Evolutionary conservation across 2,329 filamentous ascomycete genomes (phyloP).

Genomic region (Akanthomyces uredinophilus): DNA sequence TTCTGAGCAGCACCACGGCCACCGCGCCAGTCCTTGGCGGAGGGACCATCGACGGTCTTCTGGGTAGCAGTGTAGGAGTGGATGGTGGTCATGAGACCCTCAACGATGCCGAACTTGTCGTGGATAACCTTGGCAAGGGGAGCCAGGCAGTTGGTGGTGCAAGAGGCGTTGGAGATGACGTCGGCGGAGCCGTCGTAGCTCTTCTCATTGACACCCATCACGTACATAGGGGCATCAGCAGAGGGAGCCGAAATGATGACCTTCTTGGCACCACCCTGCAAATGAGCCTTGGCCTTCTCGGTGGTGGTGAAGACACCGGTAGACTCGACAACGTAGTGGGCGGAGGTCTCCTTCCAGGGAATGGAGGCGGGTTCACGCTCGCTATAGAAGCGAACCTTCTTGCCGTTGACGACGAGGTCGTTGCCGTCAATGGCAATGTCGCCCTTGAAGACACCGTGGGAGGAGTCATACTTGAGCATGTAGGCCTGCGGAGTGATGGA

Average conservation of each 20-base stretch:
- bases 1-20: conserved; percentile 98
- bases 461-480: conserved; percentile 99
- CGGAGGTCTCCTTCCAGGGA: conserved; percentile 82
- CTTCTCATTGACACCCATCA: conserved; percentile 98
- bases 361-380: conserved; percentile 87
- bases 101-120: conserved; percentile 95
- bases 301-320: conserved; percentile 99
- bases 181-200: conserved; percentile 84
- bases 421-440: conserved; percentile 66
- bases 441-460: conserved; percentile 95
- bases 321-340: conserved; percentile 93
- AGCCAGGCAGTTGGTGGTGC: conserved; percentile 99
- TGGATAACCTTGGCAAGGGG: conserved; percentile 98
- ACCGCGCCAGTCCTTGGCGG: conserved; percentile 98
- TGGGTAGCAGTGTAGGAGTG: conserved; percentile 99
- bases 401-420: conserved; percentile 85
- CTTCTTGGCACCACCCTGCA: conserved; percentile 98
- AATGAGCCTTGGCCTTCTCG: conserved; percentile 90
- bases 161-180: conserved; percentile 98
- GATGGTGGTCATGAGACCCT: conserved; percentile 99
- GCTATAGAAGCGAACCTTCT: conserved; percentile 89
- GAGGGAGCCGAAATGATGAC: conserved; percentile 90
- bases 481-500: conserved; percentile 60
- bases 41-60: conserved; percentile 98
- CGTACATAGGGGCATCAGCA: conserved; percentile 98